Evolutionary conservation across 2,329 filamentous ascomycete genomes (phyloP).

Genomic region (Nemania bipapillata): DNA sequence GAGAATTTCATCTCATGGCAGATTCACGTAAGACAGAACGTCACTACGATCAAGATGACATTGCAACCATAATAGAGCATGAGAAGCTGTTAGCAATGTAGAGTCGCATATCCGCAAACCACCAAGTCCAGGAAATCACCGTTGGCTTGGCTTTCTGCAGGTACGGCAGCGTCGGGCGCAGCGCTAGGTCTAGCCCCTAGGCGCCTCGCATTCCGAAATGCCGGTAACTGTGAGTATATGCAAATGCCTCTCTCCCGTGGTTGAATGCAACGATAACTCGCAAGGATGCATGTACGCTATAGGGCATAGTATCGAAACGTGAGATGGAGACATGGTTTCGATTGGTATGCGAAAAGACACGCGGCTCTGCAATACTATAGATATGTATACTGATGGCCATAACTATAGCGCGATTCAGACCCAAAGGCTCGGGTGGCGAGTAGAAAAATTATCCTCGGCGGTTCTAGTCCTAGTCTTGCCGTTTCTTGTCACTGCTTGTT

Average conservation of each 20-base stretch:
- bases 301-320: not conserved
- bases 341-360: constrained; percentile 55
- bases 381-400: constrained; percentile 73
- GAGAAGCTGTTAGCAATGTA: constrained; percentile 70
- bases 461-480: not conserved
- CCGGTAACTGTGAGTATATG: constrained; percentile 67
- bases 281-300: not conserved
- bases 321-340: constrained; percentile 53
- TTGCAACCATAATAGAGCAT: constrained; percentile 71
- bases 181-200: constrained; percentile 61
- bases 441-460: constrained; percentile 51
- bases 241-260: not conserved
- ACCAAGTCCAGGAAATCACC: constrained; percentile 62
- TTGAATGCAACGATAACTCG: not conserved
- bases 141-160: constrained; percentile 40
- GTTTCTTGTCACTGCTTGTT: not conserved
- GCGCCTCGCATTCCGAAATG: constrained; percentile 68
- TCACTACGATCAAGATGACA: constrained; percentile 74
- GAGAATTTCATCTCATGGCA: constrained; percentile 55
- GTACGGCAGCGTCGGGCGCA: constrained; percentile 45
- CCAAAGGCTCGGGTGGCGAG: constrained; percentile 69
- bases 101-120: constrained; percentile 72
- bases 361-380: constrained; percentile 47
- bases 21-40: constrained; percentile 69
- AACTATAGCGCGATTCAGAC: constrained; percentile 72